Evolutionary conservation across 345 rosid species (phyloP), one percentile per base, ranked within the genome.

Genomic region (Hypericum perforatum): DNA sequence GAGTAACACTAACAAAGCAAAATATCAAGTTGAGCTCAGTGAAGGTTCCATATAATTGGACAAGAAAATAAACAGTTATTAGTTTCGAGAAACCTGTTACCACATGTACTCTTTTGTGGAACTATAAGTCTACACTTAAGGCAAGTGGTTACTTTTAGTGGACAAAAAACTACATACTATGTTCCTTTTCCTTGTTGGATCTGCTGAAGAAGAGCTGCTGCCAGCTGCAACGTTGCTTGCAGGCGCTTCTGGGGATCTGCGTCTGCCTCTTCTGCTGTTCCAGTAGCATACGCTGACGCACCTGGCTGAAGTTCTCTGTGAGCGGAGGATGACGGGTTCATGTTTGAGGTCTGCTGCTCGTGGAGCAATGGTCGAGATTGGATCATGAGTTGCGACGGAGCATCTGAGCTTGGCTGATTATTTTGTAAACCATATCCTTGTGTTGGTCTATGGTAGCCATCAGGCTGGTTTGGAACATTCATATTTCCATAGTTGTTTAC

Each of bases 171-270:
- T 29, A 60, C 64, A 2, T 52, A 51, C 71, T 49, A 85, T 40
- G 75, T 72, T 41, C 83, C 83, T 73, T 85, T 87, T 41, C 84
- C 80, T 59, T 79, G 91, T 69, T 90, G 96, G 64, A 91, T 82
- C 69, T 87, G 98, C 57, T 91, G 92, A 69, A 91, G 96, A 69
- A 91, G 95, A 46, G 95, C 82, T 45, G 95, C 98, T 41, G 98
- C 96, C 9, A 91, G 81, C 65, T 87, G 88, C 49, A 91, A 72
- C 41, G 98, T 91, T 47, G 95, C 98, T 68, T 91, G 91, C 54
- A 85, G 74, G 36, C 96, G 90, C 62, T 87, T 81, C 70, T 90
- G 91, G 2, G 96, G 94, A 73, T 85, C 88, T 39, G 61, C 79
- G 39, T 88, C 96, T 3, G 64, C 78, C 44, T 81, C 89, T 63